Evolutionary conservation across 2,329 filamentous ascomycete species (phyloP).

Genomic region (Aspergillus floridensis): DNA sequence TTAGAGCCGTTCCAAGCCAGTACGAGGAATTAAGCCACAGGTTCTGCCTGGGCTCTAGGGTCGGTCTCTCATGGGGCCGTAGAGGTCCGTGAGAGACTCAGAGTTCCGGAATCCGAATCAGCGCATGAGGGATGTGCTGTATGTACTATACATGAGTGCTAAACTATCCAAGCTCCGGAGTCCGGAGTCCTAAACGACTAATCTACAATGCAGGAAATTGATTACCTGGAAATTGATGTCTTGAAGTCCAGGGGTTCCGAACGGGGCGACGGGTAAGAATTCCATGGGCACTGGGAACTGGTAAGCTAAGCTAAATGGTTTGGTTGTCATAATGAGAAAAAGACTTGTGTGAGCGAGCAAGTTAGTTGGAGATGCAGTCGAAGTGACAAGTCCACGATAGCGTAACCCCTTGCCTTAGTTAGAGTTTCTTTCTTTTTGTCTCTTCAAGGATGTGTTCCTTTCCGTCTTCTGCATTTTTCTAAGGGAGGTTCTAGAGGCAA

Average conservation of each 20-base stretch:
- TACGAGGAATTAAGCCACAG: not conserved
- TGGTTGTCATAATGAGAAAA: too few species aligned
- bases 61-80: not conserved
- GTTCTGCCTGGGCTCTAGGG: not conserved
- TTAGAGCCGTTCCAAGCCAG: not conserved
- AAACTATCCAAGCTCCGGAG: too few species aligned
- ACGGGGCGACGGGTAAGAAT: not conserved
- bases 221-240: not conserved
- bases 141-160: too few species aligned
- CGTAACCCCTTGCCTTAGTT: not conserved
- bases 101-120: not conserved
- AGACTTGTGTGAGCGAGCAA: too few species aligned
- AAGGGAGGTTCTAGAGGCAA: not conserved
- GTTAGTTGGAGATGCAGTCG: not conserved
- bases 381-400: not conserved
- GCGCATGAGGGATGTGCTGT: not conserved
- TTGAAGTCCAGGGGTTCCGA: not conserved
- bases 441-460: not conserved
- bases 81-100: not conserved
- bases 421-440: not conserved
- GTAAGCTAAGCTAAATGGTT: not conserved
- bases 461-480: not conserved
- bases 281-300: not conserved
- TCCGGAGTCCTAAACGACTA: not conserved
- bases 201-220: not conserved